Evolutionary conservation across 495 filamentous ascomycete genomes (phyloP), one percentile per base, ranked within the genome.

Genomic region (Penicillium lividum): DNA sequence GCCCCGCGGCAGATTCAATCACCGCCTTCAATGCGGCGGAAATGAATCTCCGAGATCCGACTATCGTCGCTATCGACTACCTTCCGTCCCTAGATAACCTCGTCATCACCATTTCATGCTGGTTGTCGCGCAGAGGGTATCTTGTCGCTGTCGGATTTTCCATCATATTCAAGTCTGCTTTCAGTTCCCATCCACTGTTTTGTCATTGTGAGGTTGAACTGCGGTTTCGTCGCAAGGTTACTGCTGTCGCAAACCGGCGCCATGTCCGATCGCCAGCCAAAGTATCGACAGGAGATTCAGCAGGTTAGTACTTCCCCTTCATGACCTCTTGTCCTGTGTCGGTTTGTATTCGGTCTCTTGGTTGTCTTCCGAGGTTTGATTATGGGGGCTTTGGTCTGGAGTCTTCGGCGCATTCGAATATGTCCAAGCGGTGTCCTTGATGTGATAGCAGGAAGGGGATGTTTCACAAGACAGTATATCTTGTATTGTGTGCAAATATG

Each of bases 211-310:
- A 36, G 33, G 8, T 36, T 10, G 9, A 9, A 8, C 0, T 36
- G 10, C 9, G 8, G 1, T 36, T 36, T 11, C 33, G 15, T 59
- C 31, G 15, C 33, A 42, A 13, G 33, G 7, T 57, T 46, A 27
- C 30, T 22, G 33, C 53, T 15, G 40, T 31, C 13, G n/a, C 40
- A 45, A 62, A 31, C 42, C 51, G 54, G 29, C 62, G 58, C 18
- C 25, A 70, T 68, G 65, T 70, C 67, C 64, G 73, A 81, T 72
- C 81, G 75, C 58, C 79, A 86, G 50, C 88, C 89, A 58, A 97
- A 96, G 77, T 97, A 97, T 73, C 84, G 90, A 70, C 89, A 92
- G 73, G 93, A 97, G 82, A 97, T 96, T 74, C 90, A 93, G 75
- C 91, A 94, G 87, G 90, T 92, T 64, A 74, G 86, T 60, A 0